Base-by-base conservation (phyloP, 177 flowering plant genomes). In the Vitis hybrid region DNA sequence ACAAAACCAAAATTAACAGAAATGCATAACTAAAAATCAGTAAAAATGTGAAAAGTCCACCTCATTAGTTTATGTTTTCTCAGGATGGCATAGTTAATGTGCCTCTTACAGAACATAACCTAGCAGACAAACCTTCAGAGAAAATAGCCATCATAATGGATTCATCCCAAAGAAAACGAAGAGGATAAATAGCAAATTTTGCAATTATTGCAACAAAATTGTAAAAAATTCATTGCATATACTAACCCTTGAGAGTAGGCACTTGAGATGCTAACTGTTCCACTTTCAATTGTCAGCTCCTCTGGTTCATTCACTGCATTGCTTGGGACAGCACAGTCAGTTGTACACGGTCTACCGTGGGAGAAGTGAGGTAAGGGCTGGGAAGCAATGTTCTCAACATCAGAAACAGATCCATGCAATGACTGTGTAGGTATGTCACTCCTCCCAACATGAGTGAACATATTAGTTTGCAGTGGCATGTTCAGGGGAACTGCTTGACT, bases 211-310 rank as follows among this genome's bases (percentile, higher is more conserved):
- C 20, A 20, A 55, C 20, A 26, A 31, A 22, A 65, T 33, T 55
- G 49, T 18, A 12, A 1, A 1, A 20, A 55, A 26, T 13, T 55
- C 16, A 19, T 51, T 14, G 19, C 13, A 16, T 55, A 70, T 48
- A 52, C 86, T 76, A 70, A 87, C 90, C 85, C 80, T 76, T 85
- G 88, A 66, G 88, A 83, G 62, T 77, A 83, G 64, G 74, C 75
- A 76, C 48, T 78, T 22, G 90, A 85, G 62, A 78, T 52, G 60
- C 62, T 76, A 64, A 2, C 65, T 51, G 68, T 62, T 19, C 70
- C 79, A 63, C 70, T 73, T 18, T 78, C 81, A 70, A 56, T 18
- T 2, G 52, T 70, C 49, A 66, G 50, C 10, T 75, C 78, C 67
- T 80, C 84, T 59, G 45, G 77, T 16, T 71, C 79, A 66, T 51